A percentile compares a stretch with the other conserved stretches of the same genome.
Conservation (phyloP, 345 rosid species). For the Eucalyptus dawsonii region DNA sequence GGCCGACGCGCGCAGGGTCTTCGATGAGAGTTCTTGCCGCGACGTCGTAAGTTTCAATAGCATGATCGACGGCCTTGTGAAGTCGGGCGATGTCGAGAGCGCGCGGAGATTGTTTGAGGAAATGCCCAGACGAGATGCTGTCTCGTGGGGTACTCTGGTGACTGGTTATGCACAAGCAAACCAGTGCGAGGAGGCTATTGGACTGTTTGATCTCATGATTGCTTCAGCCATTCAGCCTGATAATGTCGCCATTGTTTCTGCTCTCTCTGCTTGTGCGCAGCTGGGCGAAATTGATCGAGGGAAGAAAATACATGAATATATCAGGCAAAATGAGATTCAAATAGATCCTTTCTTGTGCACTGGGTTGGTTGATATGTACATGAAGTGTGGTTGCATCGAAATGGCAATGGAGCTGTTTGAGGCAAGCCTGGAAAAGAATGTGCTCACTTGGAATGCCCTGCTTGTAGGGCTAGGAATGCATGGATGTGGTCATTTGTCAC, state of each 20-base stretch:
- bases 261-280: conserved; percentile 73
- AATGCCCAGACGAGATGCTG: conserved; percentile 52
- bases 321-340: conserved; percentile 9
- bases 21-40: conserved; percentile 37
- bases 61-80: conserved; percentile 48
- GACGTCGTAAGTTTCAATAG: conserved; percentile 53
- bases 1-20: conserved; percentile 17
- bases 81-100: conserved; percentile 26
- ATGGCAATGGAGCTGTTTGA: conserved; percentile 30
- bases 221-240: conserved; percentile 26
- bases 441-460: conserved; percentile 61
- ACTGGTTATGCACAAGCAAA: conserved; percentile 46
- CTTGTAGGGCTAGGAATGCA: conserved; percentile 67
- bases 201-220: conserved; percentile 35
- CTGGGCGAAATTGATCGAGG: conserved; percentile 48
- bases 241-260: conserved; percentile 50
- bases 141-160: conserved; percentile 59
- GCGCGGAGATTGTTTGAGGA: conserved; percentile 40
- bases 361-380: conserved; percentile 53
- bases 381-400: conserved; percentile 51
- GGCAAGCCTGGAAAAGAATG: conserved; percentile 24
- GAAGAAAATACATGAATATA: conserved; percentile 31
- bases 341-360: conserved; percentile 54
- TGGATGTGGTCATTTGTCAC: conserved; percentile 24
- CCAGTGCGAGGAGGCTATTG: conserved; percentile 28